Conservation (phyloP, 208 protist genomes). For the Trypanosoma cruzi region DNA sequence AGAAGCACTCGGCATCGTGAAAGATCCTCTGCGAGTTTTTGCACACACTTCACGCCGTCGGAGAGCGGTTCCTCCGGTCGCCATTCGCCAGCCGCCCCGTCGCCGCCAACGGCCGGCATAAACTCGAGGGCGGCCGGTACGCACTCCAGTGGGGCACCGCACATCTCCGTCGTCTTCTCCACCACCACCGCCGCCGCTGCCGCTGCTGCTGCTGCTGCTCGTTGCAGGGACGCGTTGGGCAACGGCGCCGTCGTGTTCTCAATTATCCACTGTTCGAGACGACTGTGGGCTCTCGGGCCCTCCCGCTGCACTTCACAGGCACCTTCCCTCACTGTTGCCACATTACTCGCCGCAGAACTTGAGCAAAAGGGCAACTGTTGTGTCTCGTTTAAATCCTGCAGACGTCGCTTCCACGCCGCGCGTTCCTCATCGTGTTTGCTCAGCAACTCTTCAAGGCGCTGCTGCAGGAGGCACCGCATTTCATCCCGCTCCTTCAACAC, state of each 20-base stretch:
- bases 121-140: background rate
- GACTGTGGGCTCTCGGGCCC: background rate
- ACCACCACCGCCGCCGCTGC: constrained; percentile 4
- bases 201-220: constrained; percentile 13
- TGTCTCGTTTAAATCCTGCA: constrained; percentile 11
- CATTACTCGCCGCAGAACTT: constrained; percentile 13
- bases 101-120: constrained; percentile 4
- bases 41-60: constrained; percentile 8
- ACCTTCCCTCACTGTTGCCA: constrained; percentile 14
- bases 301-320: constrained; percentile 9
- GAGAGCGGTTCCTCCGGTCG: background rate
- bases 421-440: constrained; percentile 15
- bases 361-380: constrained; percentile 13
- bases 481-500: constrained; percentile 7
- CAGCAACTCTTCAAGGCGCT: constrained; percentile 12
- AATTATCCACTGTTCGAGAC: too few relatives aligned
- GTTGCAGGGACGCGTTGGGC: too few relatives aligned
- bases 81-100: background rate
- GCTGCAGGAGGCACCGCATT: constrained; percentile 24
- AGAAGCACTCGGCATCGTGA: constrained; percentile 11
- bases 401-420: background rate
- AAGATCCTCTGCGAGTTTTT: constrained; percentile 2
- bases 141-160: background rate
- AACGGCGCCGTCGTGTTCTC: too few relatives aligned
- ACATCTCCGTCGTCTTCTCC: constrained; percentile 12